A percentile compares a stretch with the other conserved stretches of the same genome.
Evolutionary conservation across 106 monocot genomes (phyloP).

Genomic region (Triglochin maritima): DNA sequence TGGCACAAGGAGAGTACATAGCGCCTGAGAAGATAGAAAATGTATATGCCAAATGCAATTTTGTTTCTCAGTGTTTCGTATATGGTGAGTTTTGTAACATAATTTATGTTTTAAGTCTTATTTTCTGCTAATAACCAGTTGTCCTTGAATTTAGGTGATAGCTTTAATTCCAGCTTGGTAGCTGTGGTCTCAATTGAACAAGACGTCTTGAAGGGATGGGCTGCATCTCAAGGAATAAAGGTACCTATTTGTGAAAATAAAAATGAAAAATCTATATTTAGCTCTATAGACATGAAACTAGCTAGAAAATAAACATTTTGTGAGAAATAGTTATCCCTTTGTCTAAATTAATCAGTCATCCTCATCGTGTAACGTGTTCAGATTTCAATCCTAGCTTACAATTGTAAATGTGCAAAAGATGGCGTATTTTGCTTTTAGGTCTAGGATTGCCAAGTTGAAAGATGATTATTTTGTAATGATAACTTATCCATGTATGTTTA

Average conservation of each 20-base stretch:
- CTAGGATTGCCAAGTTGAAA: no score
- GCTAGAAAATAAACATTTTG: no score
- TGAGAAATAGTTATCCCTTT: no score
- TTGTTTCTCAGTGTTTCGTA: conserved; percentile 80
- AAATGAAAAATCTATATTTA: no score
- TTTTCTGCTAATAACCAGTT: background rate
- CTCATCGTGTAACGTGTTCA: no score
- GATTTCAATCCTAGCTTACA: no score
- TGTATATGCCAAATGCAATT: conserved; percentile 95
- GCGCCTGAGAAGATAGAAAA: conserved; percentile 99
- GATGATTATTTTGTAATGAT: no score
- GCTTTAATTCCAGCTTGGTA: conserved; percentile 61
- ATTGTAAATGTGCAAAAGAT: no score
- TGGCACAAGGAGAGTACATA: conserved; percentile 97
- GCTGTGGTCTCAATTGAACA: conserved; percentile 52
- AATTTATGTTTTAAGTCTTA: background rate
- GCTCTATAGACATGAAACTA: no score
- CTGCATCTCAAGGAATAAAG: conserved; percentile 58
- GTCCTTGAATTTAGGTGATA: conserved; percentile 41
- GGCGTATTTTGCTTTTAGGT: no score
- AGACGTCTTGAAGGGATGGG: conserved; percentile 55
- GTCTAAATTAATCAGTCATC: no score
- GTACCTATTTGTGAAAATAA: conserved; percentile 5
- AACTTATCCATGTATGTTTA: no score
- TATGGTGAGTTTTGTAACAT: conserved; percentile 46